Evolutionary conservation across 768 basidiomycete genomes (phyloP).

Genomic region (Lactarius deliciosus): DNA sequence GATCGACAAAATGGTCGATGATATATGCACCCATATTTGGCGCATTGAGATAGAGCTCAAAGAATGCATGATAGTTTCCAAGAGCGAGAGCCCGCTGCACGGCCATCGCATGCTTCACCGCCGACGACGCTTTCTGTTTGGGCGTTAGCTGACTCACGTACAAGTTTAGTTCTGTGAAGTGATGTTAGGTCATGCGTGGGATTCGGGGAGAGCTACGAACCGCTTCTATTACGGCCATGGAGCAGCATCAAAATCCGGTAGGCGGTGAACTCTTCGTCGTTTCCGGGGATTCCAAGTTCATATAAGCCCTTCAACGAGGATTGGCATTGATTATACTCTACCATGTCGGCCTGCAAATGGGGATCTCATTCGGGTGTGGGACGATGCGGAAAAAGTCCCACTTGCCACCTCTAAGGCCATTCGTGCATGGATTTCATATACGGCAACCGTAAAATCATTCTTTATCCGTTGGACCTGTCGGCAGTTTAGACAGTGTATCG

Average conservation of each 20-base stretch:
- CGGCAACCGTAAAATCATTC: constrained; percentile 95
- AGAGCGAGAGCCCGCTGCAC: constrained; percentile 89
- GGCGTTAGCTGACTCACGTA: constrained; percentile 97
- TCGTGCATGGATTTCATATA: constrained; percentile 97
- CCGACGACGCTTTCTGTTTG: constrained; percentile 76
- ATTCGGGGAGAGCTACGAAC: constrained; percentile 46
- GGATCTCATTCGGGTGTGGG: constrained; percentile 9
- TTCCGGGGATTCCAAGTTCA: constrained; percentile 89
- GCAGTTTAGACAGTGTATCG: constrained; percentile 18
- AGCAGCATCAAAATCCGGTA: constrained; percentile 96
- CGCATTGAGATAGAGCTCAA: constrained; percentile 76
- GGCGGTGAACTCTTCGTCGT: constrained; percentile 93
- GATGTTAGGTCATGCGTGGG: constrained; percentile 10
- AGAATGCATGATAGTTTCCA: constrained; percentile 93
- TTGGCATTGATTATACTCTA: constrained; percentile 99
- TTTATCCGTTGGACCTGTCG: constrained; percentile 95
- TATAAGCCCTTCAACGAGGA: constrained; percentile 86
- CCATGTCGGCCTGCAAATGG: constrained; percentile 79
- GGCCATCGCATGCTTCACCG: constrained; percentile 84
- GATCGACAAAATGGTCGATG: constrained; percentile 96
- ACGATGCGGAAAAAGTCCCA: not conserved
- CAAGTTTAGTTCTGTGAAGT: constrained; percentile 79
- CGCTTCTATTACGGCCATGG: constrained; percentile 90
- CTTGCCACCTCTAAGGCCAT: constrained; percentile 89
- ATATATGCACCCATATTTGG: constrained; percentile 99